phyloP scores from a whole-genome alignment of 495 filamentous ascomycete species.

The Pyrenula aspistea region DNA sequence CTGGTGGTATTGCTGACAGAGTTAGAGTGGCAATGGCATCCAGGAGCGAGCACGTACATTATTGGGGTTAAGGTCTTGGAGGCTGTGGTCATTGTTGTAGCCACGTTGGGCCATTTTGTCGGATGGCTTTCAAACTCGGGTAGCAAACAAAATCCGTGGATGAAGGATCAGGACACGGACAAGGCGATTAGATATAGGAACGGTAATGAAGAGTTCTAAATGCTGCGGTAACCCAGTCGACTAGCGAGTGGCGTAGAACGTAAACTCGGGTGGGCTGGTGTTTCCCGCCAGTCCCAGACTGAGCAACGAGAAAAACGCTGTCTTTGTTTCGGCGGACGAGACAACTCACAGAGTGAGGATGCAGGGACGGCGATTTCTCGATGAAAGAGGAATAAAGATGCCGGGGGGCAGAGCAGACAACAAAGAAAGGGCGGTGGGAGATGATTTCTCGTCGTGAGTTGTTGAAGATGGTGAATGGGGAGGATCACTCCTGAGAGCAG shows the following conservation, averaged over 20 bases:
- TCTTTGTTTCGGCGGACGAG: not conserved
- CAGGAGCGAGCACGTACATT: slow-evolving; percentile 33
- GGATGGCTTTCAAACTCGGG: not conserved
- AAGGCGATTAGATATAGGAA: too few species aligned
- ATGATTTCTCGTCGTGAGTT: too few species aligned
- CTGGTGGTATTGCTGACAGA: slow-evolving; percentile 35
- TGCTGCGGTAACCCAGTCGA: not conserved
- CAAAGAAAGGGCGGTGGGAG: not conserved
- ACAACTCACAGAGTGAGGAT: not conserved
- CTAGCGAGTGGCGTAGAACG: not conserved
- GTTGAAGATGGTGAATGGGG: too few species aligned
- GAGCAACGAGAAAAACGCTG: too few species aligned
- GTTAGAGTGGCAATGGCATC: not conserved
- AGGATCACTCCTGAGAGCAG: too few species aligned
- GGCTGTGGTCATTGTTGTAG: slow-evolving; percentile 46
- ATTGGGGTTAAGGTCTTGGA: slow-evolving; percentile 55
- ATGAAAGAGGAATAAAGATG: not conserved
- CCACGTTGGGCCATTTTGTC: slow-evolving; percentile 8
- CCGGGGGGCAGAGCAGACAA: not conserved
- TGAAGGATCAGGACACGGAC: too few species aligned
- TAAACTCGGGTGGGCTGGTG: not conserved
- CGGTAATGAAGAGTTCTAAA: too few species aligned
- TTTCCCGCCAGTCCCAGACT: not conserved
- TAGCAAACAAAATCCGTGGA: too few species aligned
- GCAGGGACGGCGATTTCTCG: not conserved